Base-by-base conservation (phyloP, 2,329 filamentous ascomycete genomes). In the Amesomyces nigricolor region DNA sequence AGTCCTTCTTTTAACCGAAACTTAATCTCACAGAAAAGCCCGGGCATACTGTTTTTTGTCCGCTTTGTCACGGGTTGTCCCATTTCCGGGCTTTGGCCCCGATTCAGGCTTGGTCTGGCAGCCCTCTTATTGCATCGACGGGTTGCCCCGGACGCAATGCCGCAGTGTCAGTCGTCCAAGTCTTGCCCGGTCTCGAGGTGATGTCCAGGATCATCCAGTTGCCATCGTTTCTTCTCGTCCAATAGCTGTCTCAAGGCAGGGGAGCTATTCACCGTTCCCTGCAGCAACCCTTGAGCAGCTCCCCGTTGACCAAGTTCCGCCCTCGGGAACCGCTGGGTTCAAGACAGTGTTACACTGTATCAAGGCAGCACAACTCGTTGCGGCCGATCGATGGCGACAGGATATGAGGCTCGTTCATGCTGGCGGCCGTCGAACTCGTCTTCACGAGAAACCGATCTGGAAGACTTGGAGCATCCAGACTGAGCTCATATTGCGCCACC, bases 141-240 rank as follows among this genome's bases (percentile, higher is more conserved):
- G 19, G 14, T 19, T 13, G 22, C 11, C 2, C 44, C 30, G 22
- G 19, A n/a, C 37, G 35, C 51, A 26, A 19, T n/a, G 45, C 51
- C 47, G 51, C 54, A 47, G 35, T 47, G 30, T 50, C 51, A 54
- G 49, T 54, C 38, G 30, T 47, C 57, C 55, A 47, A 47, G 50
- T 47, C 35, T 53, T 16, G 14, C 48, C 47, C 58, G 40, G 48
- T 43, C 19, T 54, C 22, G 35, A 30, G 46, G 42, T 29, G 40
- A 39, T 42, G 19, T 39, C 53, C 16, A 47, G 42, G 57, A 53
- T 55, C 40, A 26, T 40, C 51, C 46, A 30, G n/a, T 48, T 44
- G 51, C 32, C 45, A 40, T 51, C 30, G 26, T 51, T 43, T n/a
- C 35, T 39, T 26, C 37, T 40, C 44, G 9, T 54, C 59, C 57